Percentiles rank a stretch among this genome's conserved stretches.
phyloP scores from a whole-genome alignment of 2,329 filamentous ascomycete genomes.

The Claviceps maximensis region DNA sequence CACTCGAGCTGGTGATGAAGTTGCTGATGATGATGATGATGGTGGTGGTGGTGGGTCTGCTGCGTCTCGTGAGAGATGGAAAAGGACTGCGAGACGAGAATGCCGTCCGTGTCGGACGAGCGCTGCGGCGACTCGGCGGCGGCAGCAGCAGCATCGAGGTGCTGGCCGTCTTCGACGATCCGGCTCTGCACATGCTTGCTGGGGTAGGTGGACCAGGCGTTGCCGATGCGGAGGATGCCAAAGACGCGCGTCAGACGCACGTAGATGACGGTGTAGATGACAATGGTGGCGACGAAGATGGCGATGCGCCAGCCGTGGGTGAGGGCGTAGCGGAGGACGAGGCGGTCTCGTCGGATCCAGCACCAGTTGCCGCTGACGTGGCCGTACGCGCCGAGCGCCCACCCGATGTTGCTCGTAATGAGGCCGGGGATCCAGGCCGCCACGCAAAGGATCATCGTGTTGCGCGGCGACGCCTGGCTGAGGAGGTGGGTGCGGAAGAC shows the following conservation, averaged over 20 bases:
- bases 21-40: neutral
- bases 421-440: slow-evolving; percentile 27
- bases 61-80: slow-evolving; percentile 1
- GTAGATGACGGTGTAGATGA: slow-evolving; percentile 27
- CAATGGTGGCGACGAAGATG: slow-evolving; percentile 24
- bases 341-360: slow-evolving; percentile 24
- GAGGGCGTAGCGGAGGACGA: slow-evolving; percentile 25
- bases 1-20: no score
- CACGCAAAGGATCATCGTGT: slow-evolving; percentile 21
- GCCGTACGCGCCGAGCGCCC: slow-evolving; percentile 12
- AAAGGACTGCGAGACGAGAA: slow-evolving; percentile 4
- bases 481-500: slow-evolving; percentile 22
- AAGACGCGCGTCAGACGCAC: slow-evolving; percentile 7
- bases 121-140: neutral
- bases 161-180: neutral
- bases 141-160: neutral
- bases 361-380: slow-evolving; percentile 31
- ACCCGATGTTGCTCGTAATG: slow-evolving; percentile 17
- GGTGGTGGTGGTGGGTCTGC: neutral
- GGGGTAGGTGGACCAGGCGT: neutral
- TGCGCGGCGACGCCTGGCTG: slow-evolving; percentile 15
- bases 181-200: neutral
- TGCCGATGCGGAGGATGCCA: slow-evolving; percentile 1
- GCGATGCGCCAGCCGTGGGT: slow-evolving; percentile 29
- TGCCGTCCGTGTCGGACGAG: slow-evolving; percentile 3